Percentiles rank a stretch among this genome's conserved stretches.
Conservation (phyloP, 441 rosid genomes). For the Arabidopsis lyrata region DNA sequence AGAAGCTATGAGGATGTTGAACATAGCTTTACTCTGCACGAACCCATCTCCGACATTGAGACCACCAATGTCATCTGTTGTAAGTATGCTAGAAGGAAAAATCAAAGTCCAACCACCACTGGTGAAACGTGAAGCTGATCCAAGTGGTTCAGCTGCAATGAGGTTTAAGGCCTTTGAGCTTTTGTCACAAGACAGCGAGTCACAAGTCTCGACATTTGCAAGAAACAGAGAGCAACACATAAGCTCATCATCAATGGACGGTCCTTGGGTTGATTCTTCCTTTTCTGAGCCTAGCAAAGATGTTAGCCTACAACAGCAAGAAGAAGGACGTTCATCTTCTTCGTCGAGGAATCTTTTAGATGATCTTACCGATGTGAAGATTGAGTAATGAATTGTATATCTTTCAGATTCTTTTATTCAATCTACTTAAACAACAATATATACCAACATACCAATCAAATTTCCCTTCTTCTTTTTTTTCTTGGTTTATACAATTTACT, state of each 20-base stretch:
- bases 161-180: conserved; percentile 66
- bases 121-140: conserved; percentile 51
- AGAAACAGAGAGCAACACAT: conserved; percentile 38
- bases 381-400: conserved; percentile 26
- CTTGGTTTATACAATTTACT: neutral
- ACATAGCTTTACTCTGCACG: conserved; percentile 61
- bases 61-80: conserved; percentile 68
- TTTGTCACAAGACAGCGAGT: conserved; percentile 58
- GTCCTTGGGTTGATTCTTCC: conserved; percentile 60
- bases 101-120: conserved; percentile 60
- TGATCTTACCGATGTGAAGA: conserved; percentile 37
- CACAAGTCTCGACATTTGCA: conserved; percentile 41
- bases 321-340: conserved; percentile 19
- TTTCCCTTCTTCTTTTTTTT: neutral
- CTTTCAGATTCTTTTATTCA: neutral
- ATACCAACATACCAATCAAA: neutral
- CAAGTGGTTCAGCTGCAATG: conserved; percentile 49
- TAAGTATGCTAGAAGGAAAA: conserved; percentile 64
- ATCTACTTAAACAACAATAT: neutral
- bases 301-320: conserved; percentile 27
- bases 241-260: conserved; percentile 51
- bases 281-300: conserved; percentile 44
- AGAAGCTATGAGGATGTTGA: conserved; percentile 60
- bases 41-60: conserved; percentile 65
- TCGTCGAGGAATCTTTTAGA: conserved; percentile 38